Base-by-base conservation (phyloP, 495 filamentous ascomycete genomes). In the Talaromyces borbonicus region DNA sequence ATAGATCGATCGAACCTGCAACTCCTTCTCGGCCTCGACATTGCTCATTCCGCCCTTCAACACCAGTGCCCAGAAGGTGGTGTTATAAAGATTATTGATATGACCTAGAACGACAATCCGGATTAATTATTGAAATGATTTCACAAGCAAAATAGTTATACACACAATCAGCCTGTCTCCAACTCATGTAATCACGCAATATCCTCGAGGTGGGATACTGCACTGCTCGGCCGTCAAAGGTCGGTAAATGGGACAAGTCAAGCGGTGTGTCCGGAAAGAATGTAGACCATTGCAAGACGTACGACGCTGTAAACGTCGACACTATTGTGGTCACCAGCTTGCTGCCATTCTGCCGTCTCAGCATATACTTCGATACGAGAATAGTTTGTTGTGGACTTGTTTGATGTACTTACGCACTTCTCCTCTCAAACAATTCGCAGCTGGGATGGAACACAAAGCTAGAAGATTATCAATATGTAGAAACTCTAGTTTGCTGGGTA, bases 51-150 rank as follows among this genome's bases (percentile, higher is more conserved):
- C 84, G 0, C 88, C 90, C 32, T 78, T 66, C 43, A 82, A 75
- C 19, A 96, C 81, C 55, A 97, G 70, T 0, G 81, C 72, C 92
- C 92, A 97, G 58, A 96, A 97, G 0, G 88, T 90, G 1, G 92
- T 98, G 56, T 98, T 98, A 62, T 95, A 96, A 12, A 97, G 72
- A 57, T 98, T 98, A 62, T 98, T 98, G 53, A 98, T 90, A 61
- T 98, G 92, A 56, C 87, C 87, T 90, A 48, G 1, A 8, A 8
- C 31, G 12, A 18, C 16, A 27, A 35, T 12, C n/a, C n/a, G n/a
- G n/a, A 22, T 30, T 43, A 46, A 27, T 18, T 14, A 20, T 3
- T 11, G 5, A 15, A 4, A 7, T 24, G 32, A 47, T 14, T 0
- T 47, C 19, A 31, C 7, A 22, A 9, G 11, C 43, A n/a, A 7